A percentile compares a stretch with the other conserved stretches of the same genome.
Evolutionary conservation across 139 green algal species (phyloP).

Genomic region (Diplosphaera chodatii): DNA sequence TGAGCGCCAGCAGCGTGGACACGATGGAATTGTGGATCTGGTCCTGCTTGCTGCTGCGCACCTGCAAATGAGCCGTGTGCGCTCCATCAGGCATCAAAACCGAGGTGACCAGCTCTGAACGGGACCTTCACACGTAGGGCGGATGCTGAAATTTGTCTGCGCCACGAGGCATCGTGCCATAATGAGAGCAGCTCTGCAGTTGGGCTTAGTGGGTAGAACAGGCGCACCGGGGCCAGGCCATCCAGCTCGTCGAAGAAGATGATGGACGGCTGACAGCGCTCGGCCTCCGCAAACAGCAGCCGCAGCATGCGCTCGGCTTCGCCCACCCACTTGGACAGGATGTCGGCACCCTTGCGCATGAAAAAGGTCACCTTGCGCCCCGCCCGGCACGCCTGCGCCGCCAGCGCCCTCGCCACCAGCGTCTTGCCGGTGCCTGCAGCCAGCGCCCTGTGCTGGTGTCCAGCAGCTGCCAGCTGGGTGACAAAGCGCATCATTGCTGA

Average conservation of each 20-base stretch:
- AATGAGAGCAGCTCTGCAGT: too few species aligned
- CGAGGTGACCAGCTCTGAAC: too few species aligned
- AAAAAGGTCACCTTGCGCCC: slow-evolving; percentile 83
- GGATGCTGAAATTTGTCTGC: too few species aligned
- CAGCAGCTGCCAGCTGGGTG: too few species aligned
- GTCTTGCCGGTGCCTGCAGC: slow-evolving; percentile 91
- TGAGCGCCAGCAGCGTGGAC: slow-evolving; percentile 89
- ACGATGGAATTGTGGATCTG: slow-evolving; percentile 98
- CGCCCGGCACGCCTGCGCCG: slow-evolving; percentile 58
- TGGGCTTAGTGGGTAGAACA: background rate
- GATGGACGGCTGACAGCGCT: slow-evolving; percentile 61
- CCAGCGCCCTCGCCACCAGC: slow-evolving; percentile 84
- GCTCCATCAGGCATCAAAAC: too few species aligned
- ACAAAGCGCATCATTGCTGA: too few species aligned
- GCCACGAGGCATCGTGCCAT: too few species aligned
- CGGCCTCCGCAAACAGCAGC: slow-evolving; percentile 90
- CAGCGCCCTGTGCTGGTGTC: too few species aligned
- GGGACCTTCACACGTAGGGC: too few species aligned
- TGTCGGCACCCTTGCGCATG: slow-evolving; percentile 94
- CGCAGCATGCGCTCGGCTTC: slow-evolving; percentile 89
- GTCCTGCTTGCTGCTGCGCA: slow-evolving; percentile 78
- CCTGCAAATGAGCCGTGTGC: slow-evolving; percentile 26
- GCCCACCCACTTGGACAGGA: slow-evolving; percentile 94
- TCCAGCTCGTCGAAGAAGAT: slow-evolving; percentile 91
- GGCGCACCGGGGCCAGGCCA: slow-evolving; percentile 62